Base-by-base conservation (phyloP, 768 basidiomycete species). In the Leccinum arenicola region DNA sequence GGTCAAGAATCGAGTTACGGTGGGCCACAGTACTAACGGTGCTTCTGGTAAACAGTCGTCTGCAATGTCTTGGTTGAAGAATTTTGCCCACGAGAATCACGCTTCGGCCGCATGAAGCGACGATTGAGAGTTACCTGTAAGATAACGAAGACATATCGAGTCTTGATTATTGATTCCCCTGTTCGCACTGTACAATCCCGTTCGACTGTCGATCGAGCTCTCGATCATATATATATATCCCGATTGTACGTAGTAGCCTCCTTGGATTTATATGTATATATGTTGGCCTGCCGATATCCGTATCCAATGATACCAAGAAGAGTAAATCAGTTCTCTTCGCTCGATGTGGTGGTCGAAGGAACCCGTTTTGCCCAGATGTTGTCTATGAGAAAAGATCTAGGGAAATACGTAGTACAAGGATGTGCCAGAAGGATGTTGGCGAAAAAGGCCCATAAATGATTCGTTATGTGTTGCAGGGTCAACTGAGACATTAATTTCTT, bases 81-180 rank as follows among this genome's bases (percentile, higher is more conserved):
- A 56, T 40, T 56, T 71, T 38, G 60, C 62, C 48, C 61, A 73
- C 17, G 71, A 69, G 58, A 71, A 66, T 43, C 64, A 55, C 10
- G 61, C 58, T 25, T 68, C 65, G 33, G 62, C 61, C 17, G 63
- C 12, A 61, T 15, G 43, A 21, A n/a, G 38, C 50, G n/a, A 40
- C 15, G 14, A 19, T 10, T 52, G 29, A 52, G 6, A 38, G 9
- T n/a, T 7, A 1, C n/a, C 11, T 36, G 8, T 14, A 50, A 21
- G 36, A 35, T 33, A 35, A 56, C 19, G 11, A 25, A 29, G 29
- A 9, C 12, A 3, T 15, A 14, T 25, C 8, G 11, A 49, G 40
- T 10, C 52, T 62, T 43, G 15, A 31, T 48, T 36, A 21, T 29
- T 27, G 49, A 25, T 23, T 48, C 47, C 21, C 19, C 43, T 45